A percentile compares a stretch with the other conserved stretches of the same genome.
These are phyloP conservation scores for Hymenoscyphus linearis DNA, from an alignment of 2,329 filamentous ascomycete genomes.

Conservation along the genomic window DNA sequence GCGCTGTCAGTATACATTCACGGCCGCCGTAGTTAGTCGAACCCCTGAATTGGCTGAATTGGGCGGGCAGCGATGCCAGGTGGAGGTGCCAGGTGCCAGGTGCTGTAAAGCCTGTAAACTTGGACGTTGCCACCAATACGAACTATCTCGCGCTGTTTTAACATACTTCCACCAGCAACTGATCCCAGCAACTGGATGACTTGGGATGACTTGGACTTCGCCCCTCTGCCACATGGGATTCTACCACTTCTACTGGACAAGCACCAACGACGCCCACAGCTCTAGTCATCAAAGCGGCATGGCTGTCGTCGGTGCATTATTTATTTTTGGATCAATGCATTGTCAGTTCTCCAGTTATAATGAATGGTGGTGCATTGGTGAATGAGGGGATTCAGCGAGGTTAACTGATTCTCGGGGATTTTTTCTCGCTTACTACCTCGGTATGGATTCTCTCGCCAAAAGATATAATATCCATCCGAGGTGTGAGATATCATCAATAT, in stretches of 20 bases:
- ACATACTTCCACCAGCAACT: no score
- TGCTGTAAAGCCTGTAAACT: not conserved
- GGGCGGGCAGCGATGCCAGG: not conserved
- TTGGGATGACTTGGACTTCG: not conserved
- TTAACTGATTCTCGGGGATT: no score
- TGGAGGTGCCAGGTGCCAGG: not conserved
- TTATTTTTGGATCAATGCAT: slow-evolving; percentile 1
- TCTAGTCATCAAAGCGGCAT: not conserved
- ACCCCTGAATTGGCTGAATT: not conserved
- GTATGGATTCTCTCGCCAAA: no score
- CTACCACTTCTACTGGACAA: not conserved
- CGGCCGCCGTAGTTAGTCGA: not conserved
- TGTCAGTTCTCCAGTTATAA: no score
- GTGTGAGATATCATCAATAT: no score
- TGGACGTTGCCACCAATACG: not conserved
- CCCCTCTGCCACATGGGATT: not conserved
- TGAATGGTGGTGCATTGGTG: no score
- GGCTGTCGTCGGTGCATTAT: not conserved
- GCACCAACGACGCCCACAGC: not conserved
- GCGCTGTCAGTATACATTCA: not conserved
- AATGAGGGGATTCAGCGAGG: no score
- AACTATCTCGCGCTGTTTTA: not conserved
- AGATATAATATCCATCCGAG: no score
- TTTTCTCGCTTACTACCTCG: no score
- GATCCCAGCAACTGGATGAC: no score